Percentiles rank a stretch among this genome's conserved stretches.
These are phyloP conservation scores for Zygosaccharomyces gambellarensis DNA, from an alignment of 805 yeast species.

Conservation along the genomic window DNA sequence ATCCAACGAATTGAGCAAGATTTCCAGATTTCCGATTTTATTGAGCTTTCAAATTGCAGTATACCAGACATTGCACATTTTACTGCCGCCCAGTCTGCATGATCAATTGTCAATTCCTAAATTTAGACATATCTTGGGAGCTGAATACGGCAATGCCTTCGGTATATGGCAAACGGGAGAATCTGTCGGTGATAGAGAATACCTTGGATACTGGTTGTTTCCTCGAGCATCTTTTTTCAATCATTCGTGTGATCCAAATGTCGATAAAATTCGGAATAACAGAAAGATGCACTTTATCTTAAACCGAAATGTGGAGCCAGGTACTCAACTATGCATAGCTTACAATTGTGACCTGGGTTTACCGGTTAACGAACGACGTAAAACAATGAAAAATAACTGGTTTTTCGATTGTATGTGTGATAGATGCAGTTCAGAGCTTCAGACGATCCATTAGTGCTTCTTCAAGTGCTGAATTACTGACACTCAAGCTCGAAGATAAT, in stretches of 20 bases:
- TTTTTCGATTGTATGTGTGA: conserved; percentile 53
- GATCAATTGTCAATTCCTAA: conserved; percentile 36
- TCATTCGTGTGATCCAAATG: conserved; percentile 59
- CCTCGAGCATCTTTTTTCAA: conserved; percentile 66
- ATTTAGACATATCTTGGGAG: conserved; percentile 49
- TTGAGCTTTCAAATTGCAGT: conserved; percentile 44
- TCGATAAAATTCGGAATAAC: conserved; percentile 40
- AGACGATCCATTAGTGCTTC: conserved; percentile 39
- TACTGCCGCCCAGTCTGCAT: conserved; percentile 37
- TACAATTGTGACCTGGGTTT: conserved; percentile 48
- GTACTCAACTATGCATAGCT: conserved; percentile 54
- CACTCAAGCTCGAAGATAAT: conserved; percentile 36
- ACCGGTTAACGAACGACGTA: conserved; percentile 41
- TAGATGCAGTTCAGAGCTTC: conserved; percentile 38
- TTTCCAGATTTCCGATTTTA: conserved; percentile 43
- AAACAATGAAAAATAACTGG: conserved; percentile 48
- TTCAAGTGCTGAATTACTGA: conserved; percentile 40
- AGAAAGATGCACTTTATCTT: conserved; percentile 41
- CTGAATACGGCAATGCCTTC: conserved; percentile 62
- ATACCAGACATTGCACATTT: conserved; percentile 43
- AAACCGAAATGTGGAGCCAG: conserved; percentile 36
- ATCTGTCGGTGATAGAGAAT: conserved; percentile 45
- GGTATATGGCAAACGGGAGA: conserved; percentile 56
- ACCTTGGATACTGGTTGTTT: conserved; percentile 54
- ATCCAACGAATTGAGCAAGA: conserved; percentile 47